Conservation (phyloP, 177 flowering plant species). For the Vitis hybrid region DNA sequence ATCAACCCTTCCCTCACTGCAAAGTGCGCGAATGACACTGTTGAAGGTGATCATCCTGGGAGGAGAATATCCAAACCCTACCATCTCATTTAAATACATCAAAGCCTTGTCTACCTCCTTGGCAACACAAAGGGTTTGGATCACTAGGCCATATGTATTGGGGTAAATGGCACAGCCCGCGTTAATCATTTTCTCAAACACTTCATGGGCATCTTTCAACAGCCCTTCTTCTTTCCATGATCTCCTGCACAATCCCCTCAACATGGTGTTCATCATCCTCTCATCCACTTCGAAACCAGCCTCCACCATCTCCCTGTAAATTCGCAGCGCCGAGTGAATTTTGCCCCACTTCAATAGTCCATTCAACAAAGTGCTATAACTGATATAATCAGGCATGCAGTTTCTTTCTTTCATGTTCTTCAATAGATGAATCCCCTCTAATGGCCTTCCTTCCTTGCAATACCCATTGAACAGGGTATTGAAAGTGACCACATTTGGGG, state of each 20-base stretch:
- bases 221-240: conserved; percentile 46
- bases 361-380: conserved; percentile 66
- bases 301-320: conserved; percentile 59
- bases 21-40: conserved; percentile 53
- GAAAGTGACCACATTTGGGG: conserved; percentile 61
- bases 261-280: conserved; percentile 52
- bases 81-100: conserved; percentile 41
- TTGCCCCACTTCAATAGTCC: conserved; percentile 77
- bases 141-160: conserved; percentile 37
- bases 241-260: conserved; percentile 60
- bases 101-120: conserved; percentile 43
- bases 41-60: conserved; percentile 47
- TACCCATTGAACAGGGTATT: conserved; percentile 79
- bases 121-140: conserved; percentile 50
- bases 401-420: conserved; percentile 53
- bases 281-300: conserved; percentile 48
- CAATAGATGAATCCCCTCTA: conserved; percentile 55
- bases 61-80: conserved; percentile 42
- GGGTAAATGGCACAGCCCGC: conserved; percentile 29
- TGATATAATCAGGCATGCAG: conserved; percentile 66
- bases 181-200: conserved; percentile 52
- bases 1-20: conserved; percentile 42
- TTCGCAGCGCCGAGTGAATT: conserved; percentile 29
- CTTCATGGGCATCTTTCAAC: conserved; percentile 39
- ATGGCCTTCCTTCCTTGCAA: conserved; percentile 72